A percentile compares a stretch with the other conserved stretches of the same genome.
Conservation (phyloP, 2,329 filamentous ascomycete genomes). For the Fusarium sp. region DNA sequence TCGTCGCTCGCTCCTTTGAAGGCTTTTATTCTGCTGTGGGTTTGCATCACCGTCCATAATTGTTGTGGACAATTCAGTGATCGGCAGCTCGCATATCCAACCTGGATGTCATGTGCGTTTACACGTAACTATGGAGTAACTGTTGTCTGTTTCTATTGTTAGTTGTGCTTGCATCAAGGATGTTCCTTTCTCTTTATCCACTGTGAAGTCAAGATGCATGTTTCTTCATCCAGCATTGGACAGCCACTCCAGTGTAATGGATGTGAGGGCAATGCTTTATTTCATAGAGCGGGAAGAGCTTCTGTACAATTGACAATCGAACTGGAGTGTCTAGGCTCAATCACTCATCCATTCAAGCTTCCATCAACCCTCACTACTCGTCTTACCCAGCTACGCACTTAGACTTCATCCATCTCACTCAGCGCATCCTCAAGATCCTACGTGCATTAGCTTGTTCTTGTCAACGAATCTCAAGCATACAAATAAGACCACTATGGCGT, state of each 20-base stretch:
- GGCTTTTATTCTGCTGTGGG: neutral
- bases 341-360: neutral
- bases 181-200: neutral
- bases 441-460: neutral
- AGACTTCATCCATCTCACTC: neutral
- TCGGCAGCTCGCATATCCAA: neutral
- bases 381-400: neutral
- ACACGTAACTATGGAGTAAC: neutral
- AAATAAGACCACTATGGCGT: conserved; percentile 6
- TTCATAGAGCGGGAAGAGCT: neutral
- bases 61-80: neutral
- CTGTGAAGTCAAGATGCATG: neutral
- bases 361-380: neutral
- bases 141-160: neutral
- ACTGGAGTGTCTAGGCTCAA: neutral
- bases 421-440: neutral
- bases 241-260: neutral
- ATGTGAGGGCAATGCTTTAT: neutral
- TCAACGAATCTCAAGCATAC: neutral
- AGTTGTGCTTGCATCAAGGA: neutral
- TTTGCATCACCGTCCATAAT: neutral
- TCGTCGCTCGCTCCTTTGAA: neutral
- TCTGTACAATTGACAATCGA: neutral
- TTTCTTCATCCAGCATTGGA: neutral
- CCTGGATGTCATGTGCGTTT: neutral